A percentile compares a stretch with the other conserved stretches of the same genome.
phyloP scores from a whole-genome alignment of 768 basidiomycete genomes.

The Tricholoma hemisulphureum region DNA sequence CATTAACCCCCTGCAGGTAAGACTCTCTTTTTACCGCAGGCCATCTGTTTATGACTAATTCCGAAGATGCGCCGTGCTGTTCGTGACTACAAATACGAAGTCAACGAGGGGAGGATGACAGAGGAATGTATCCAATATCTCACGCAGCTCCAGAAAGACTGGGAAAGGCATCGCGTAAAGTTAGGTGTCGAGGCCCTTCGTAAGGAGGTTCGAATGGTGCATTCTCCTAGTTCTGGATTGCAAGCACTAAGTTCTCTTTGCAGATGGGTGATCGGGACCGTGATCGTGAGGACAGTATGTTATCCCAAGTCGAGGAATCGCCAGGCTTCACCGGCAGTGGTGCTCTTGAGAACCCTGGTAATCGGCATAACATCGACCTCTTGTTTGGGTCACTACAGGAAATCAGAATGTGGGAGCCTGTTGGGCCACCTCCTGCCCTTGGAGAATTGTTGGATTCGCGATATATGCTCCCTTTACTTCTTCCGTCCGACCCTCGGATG shows the following conservation, averaged over 20 bases:
- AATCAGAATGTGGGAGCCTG: conserved; percentile 73
- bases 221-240: neutral
- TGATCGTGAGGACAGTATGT: conserved; percentile 59
- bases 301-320: conserved; percentile 48
- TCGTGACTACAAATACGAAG: conserved; percentile 91
- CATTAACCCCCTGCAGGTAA: conserved; percentile 89
- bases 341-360: conserved; percentile 34
- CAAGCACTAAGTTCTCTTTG: conserved; percentile 4
- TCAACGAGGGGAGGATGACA: conserved; percentile 87
- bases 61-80: conserved; percentile 88
- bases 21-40: neutral
- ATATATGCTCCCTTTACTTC: conserved; percentile 84
- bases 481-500: conserved; percentile 79
- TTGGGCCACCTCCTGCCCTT: conserved; percentile 73
- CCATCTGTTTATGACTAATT: conserved; percentile 4
- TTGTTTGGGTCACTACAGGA: conserved; percentile 72
- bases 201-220: conserved; percentile 58
- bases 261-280: conserved; percentile 70
- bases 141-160: conserved; percentile 93
- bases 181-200: conserved; percentile 81
- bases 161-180: conserved; percentile 90
- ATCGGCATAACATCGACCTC: conserved; percentile 67
- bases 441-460: conserved; percentile 92
- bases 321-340: conserved; percentile 26
- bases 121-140: conserved; percentile 96